Conservation (phyloP, 2,329 filamentous ascomycete species). For the Magnaporthales sp. region DNA sequence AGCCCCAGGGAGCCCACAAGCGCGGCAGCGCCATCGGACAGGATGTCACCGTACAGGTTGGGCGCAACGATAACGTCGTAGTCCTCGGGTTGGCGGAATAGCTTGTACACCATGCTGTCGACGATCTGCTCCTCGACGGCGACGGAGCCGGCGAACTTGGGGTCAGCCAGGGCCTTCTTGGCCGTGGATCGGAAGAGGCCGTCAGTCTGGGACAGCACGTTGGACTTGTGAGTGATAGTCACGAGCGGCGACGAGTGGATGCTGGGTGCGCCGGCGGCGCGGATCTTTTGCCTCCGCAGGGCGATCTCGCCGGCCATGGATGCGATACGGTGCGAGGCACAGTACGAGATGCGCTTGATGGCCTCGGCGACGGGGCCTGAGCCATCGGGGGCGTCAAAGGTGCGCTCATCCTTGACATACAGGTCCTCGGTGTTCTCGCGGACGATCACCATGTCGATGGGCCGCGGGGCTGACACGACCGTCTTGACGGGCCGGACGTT, state of each 20-base stretch:
- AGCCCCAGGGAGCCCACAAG: conserved; percentile 87
- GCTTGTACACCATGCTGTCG: conserved; percentile 98
- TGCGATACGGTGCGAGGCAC: conserved; percentile 77
- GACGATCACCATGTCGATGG: conserved; percentile 95
- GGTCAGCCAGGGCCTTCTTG: conserved; percentile 59
- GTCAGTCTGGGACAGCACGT: conserved; percentile 93
- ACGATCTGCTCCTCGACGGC: conserved; percentile 94
- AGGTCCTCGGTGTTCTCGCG: conserved; percentile 98
- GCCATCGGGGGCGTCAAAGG: conserved; percentile 59
- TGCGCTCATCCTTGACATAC: conserved; percentile 94
- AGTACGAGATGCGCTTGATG: conserved; percentile 92
- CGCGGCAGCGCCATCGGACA: conserved; percentile 90
- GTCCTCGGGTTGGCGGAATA: conserved; percentile 88
- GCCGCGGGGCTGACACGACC: conserved; percentile 52
- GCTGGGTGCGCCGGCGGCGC: conserved; percentile 46
- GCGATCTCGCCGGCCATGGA: conserved; percentile 94
- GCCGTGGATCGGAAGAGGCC: conserved; percentile 84
- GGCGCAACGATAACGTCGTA: conserved; percentile 98
- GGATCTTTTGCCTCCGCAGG: conserved; percentile 72
- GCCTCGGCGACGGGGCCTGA: conserved; percentile 84
- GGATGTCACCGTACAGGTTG: conserved; percentile 94
- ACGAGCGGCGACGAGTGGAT: conserved; percentile 67
- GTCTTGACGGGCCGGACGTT: conserved; percentile 96
- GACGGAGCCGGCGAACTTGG: conserved; percentile 51
- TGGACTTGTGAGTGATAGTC: conserved; percentile 97